These are phyloP conservation scores for Calonectria leucothoes DNA, from an alignment of 2,329 filamentous ascomycete genomes.

Conservation along the genomic window DNA sequence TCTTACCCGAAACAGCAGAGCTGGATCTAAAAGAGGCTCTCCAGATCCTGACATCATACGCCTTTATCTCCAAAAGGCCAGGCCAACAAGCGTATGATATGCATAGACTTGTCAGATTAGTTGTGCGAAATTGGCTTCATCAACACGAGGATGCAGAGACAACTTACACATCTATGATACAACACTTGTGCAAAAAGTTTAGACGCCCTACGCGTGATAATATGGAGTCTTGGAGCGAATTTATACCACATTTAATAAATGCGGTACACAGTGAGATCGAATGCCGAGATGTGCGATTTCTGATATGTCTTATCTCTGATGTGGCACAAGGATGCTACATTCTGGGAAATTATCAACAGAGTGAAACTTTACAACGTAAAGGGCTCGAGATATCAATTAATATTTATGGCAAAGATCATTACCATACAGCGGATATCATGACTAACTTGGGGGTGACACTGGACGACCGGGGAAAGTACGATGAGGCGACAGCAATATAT, in stretches of 20 bases:
- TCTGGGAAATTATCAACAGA: neutral
- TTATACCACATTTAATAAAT: slow-evolving; percentile 33
- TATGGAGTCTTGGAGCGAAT: slow-evolving; percentile 33
- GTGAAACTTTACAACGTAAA: neutral
- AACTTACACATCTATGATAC: slow-evolving; percentile 12
- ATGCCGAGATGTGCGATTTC: neutral
- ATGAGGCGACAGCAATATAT: neutral
- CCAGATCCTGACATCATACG: slow-evolving; percentile 41
- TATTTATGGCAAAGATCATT: neutral
- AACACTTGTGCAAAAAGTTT: slow-evolving; percentile 26
- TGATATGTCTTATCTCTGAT: neutral
- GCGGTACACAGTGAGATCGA: neutral
- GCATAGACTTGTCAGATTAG: slow-evolving; percentile 46
- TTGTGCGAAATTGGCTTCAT: slow-evolving; percentile 43
- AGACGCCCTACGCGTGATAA: slow-evolving; percentile 28
- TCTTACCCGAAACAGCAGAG: slow-evolving; percentile 33
- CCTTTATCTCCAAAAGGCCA: slow-evolving; percentile 43
- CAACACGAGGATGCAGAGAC: slow-evolving; percentile 13
- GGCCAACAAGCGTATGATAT: slow-evolving; percentile 36
- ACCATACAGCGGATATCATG: neutral
- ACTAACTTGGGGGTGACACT: neutral
- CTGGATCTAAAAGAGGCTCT: slow-evolving; percentile 37
- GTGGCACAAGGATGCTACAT: neutral
- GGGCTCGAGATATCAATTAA: neutral
- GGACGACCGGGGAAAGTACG: neutral